A percentile compares a stretch with the other conserved stretches of the same genome.
These are phyloP conservation scores for Phytopythium cucurbitacearum DNA, from an alignment of 352 stramenopile genomes.

Conservation along the genomic window DNA sequence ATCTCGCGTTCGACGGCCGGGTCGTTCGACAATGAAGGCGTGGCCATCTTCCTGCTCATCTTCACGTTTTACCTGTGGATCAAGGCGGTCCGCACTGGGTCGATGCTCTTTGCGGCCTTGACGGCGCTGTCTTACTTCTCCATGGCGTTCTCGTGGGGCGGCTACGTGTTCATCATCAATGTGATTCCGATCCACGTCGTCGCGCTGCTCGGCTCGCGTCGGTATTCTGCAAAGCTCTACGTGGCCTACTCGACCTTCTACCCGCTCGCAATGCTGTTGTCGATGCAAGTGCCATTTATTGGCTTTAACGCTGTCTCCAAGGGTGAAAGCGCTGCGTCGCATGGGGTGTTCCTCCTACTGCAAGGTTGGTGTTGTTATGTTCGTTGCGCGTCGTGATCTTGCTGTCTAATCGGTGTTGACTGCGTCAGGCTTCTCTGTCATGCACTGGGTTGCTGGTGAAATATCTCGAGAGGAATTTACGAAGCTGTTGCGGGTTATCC, in stretches of 20 bases:
- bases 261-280: slow-evolving; percentile 91
- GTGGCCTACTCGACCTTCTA: slow-evolving; percentile 98
- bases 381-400: background rate
- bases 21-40: slow-evolving; percentile 98
- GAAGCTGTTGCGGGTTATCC: slow-evolving; percentile 34
- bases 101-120: slow-evolving; percentile 61
- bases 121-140: slow-evolving; percentile 94
- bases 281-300: slow-evolving; percentile 98
- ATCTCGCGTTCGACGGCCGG: slow-evolving; percentile 96
- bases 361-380: slow-evolving; percentile 40
- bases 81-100: slow-evolving; percentile 66
- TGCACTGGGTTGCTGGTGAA: slow-evolving; percentile 45
- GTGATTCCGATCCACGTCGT: slow-evolving; percentile 96
- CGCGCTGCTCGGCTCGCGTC: slow-evolving; percentile 85
- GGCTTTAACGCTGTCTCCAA: slow-evolving; percentile 94
- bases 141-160: slow-evolving; percentile 96
- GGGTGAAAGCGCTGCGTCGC: slow-evolving; percentile 64
- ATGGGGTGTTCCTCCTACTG: slow-evolving; percentile 93
- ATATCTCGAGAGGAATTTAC: slow-evolving; percentile 43
- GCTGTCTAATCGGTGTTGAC: slow-evolving; percentile 6
- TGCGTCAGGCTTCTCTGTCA: slow-evolving; percentile 43
- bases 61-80: slow-evolving; percentile 98
- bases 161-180: slow-evolving; percentile 99
- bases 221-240: slow-evolving; percentile 93
- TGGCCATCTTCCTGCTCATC: slow-evolving; percentile 97